Conservation (phyloP, 2,329 filamentous ascomycete species). For the Alternaria brassicicola region DNA sequence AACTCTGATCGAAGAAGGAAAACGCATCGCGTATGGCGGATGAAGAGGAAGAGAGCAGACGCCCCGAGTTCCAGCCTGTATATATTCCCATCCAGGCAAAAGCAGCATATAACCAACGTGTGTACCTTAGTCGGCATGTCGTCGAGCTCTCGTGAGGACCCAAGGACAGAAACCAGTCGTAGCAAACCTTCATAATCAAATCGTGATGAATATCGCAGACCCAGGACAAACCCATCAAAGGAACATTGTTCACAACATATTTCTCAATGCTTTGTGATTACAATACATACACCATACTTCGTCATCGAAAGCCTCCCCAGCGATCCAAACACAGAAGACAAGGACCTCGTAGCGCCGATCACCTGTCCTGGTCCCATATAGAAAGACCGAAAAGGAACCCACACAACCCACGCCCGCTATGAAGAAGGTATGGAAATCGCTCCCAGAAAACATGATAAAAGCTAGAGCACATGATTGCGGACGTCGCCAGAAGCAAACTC, state of each 20-base stretch:
- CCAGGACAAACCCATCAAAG: not conserved
- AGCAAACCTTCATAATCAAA: not conserved
- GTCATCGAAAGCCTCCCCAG: not conserved
- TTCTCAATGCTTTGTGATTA: constrained; percentile 3
- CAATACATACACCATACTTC: constrained; percentile 4
- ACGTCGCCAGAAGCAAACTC: not conserved
- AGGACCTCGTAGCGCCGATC: constrained; percentile 4
- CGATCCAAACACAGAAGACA: constrained; percentile 10
- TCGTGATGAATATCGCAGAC: not conserved
- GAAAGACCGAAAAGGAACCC: constrained; percentile 13
- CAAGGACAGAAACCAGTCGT: not conserved
- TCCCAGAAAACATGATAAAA: constrained; percentile 22
- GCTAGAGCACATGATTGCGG: constrained; percentile 10
- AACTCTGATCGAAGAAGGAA: too few species aligned
- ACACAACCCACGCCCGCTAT: constrained; percentile 40
- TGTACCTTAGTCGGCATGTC: too few species aligned
- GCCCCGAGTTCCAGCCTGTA: too few species aligned
- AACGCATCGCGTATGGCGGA: too few species aligned
- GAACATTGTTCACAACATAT: not conserved
- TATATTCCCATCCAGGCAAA: too few species aligned
- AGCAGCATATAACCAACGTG: too few species aligned
- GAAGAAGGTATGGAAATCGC: constrained; percentile 13
- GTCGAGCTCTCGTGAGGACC: not conserved
- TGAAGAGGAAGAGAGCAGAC: too few species aligned
- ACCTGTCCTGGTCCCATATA: constrained; percentile 1